These are phyloP conservation scores for Colletotrichum sp. DNA, from an alignment of 2,329 filamentous ascomycete genomes.

Conservation along the genomic window DNA sequence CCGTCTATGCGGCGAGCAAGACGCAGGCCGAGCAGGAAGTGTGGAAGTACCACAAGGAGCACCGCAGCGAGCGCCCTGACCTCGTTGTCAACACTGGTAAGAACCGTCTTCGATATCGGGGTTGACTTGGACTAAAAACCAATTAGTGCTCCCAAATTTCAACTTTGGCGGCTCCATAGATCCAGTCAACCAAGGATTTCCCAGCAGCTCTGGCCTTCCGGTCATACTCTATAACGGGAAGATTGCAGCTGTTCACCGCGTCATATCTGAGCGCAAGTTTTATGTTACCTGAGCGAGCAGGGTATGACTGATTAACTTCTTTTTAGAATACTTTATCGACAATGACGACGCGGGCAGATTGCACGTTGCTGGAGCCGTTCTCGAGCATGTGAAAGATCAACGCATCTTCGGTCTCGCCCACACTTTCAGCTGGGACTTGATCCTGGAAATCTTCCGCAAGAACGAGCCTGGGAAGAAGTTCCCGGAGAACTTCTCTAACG, in stretches of 20 bases:
- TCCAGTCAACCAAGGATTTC: conserved; percentile 18
- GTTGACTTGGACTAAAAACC: background rate
- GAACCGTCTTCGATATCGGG: background rate
- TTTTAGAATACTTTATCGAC: conserved; percentile 48
- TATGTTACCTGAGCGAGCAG: background rate
- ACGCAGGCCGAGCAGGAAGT: conserved; percentile 36
- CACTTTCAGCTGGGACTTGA: conserved; percentile 49
- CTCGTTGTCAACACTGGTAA: conserved; percentile 31
- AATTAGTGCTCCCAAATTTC: conserved; percentile 28
- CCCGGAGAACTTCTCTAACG: conserved; percentile 24
- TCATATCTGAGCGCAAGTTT: background rate
- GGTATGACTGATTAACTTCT: background rate
- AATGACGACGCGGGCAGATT: conserved; percentile 54
- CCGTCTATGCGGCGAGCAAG: conserved; percentile 44
- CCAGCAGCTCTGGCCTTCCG: conserved; percentile 25
- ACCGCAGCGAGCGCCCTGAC: conserved; percentile 33
- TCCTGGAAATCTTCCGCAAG: conserved; percentile 34
- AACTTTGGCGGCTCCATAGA: conserved; percentile 29
- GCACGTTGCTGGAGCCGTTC: conserved; percentile 55
- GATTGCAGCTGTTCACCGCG: background rate
- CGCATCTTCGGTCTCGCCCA: conserved; percentile 59
- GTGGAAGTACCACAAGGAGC: conserved; percentile 41
- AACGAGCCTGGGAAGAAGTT: conserved; percentile 22
- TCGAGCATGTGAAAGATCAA: conserved; percentile 48
- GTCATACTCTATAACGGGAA: conserved; percentile 25